A percentile compares a stretch with the other conserved stretches of the same genome.
Evolutionary conservation across 352 stramenopile genomes (phyloP).

Genomic region (Phytophthora nicotianae): DNA sequence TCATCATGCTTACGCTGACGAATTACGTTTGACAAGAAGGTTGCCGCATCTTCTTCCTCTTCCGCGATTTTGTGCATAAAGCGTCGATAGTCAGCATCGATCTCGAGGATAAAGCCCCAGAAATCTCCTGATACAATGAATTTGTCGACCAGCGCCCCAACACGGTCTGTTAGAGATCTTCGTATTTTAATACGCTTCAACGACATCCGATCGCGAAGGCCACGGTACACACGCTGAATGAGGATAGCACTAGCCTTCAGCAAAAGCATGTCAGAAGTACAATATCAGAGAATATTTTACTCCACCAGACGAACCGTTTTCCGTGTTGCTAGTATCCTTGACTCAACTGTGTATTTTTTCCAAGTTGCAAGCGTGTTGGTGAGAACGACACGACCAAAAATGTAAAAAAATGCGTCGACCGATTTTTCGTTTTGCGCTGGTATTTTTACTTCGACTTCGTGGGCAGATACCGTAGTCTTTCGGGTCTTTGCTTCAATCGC

Average conservation of each 20-base stretch:
- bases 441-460: slow-evolving; percentile 1
- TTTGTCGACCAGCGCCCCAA: slow-evolving; percentile 46
- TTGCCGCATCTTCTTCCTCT: slow-evolving; percentile 52
- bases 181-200: slow-evolving; percentile 49
- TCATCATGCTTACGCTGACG: slow-evolving; percentile 52
- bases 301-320: slow-evolving; percentile 16
- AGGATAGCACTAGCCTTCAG: slow-evolving; percentile 31
- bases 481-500: slow-evolving; percentile 15
- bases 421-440: slow-evolving; percentile 9
- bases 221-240: slow-evolving; percentile 62
- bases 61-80: slow-evolving; percentile 48
- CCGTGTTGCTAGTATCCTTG: slow-evolving; percentile 28
- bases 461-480: slow-evolving; percentile 4
- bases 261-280: neutral
- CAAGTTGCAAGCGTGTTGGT: slow-evolving; percentile 36
- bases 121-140: slow-evolving; percentile 64
- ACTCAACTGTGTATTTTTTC: slow-evolving; percentile 31
- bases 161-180: slow-evolving; percentile 42
- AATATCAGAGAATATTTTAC: neutral
- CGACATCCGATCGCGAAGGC: slow-evolving; percentile 49
- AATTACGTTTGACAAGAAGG: slow-evolving; percentile 58
- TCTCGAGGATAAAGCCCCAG: slow-evolving; percentile 61
- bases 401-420: slow-evolving; percentile 11
- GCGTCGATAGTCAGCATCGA: slow-evolving; percentile 65
- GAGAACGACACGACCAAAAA: slow-evolving; percentile 22